Evolutionary conservation across 176 grass and related monocot species (phyloP).

Genomic region (Zea luxurians): DNA sequence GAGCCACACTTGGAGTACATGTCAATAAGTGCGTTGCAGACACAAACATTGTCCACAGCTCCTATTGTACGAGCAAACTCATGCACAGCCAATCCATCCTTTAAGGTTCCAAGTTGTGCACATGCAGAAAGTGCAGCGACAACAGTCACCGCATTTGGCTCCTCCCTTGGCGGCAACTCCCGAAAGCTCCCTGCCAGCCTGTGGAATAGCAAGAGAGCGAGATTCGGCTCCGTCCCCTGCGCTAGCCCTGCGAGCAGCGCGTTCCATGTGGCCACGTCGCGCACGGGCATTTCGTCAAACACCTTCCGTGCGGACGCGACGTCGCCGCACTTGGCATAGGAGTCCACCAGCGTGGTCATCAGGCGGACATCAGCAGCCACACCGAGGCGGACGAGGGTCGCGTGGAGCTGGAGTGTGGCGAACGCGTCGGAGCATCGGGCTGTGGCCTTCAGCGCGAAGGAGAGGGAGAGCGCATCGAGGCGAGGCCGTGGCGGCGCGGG

Average conservation of each 20-base stretch:
- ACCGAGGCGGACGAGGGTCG: slow-evolving; percentile 56
- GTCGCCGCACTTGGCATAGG: slow-evolving; percentile 58
- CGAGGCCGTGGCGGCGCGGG: slow-evolving; percentile 31
- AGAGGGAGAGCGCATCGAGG: slow-evolving; percentile 82
- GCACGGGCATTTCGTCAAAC: slow-evolving; percentile 70
- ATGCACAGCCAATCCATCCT: slow-evolving; percentile 50
- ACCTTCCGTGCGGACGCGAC: slow-evolving; percentile 45
- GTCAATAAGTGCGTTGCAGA: slow-evolving; percentile 69
- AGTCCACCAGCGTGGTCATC: slow-evolving; percentile 69
- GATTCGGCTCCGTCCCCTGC: slow-evolving; percentile 51
- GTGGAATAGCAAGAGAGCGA: slow-evolving; percentile 59
- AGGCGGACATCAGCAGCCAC: slow-evolving; percentile 52
- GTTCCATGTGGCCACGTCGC: slow-evolving; percentile 85
- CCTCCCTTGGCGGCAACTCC: slow-evolving; percentile 50
- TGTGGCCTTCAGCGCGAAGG: slow-evolving; percentile 65
- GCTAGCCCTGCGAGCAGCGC: slow-evolving; percentile 64
- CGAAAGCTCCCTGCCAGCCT: slow-evolving; percentile 41
- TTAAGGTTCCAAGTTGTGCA: slow-evolving; percentile 55
- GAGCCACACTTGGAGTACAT: slow-evolving; percentile 93
- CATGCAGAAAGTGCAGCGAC: slow-evolving; percentile 66
- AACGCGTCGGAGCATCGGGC: slow-evolving; percentile 47
- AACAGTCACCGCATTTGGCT: slow-evolving; percentile 59
- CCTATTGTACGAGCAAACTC: slow-evolving; percentile 44
- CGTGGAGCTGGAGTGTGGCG: slow-evolving; percentile 61
- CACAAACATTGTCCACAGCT: slow-evolving; percentile 42